Percentiles rank a stretch among this genome's conserved stretches.
phyloP scores from a whole-genome alignment of 1,139 yeast genomes.

The Yamadazyma jaroonii region DNA sequence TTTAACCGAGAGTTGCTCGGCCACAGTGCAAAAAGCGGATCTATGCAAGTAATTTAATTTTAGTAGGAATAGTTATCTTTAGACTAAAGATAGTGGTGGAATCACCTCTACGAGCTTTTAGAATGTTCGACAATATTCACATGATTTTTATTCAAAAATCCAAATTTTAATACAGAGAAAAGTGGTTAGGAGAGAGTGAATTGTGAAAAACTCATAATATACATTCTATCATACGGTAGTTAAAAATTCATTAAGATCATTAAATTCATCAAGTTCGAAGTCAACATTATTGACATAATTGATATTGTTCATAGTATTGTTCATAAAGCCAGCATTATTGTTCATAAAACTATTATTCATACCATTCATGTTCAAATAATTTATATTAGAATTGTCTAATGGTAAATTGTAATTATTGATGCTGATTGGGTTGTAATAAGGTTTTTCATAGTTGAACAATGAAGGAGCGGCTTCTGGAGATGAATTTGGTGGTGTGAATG shows the following conservation, averaged over 20 bases:
- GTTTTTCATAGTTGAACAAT: conserved; percentile 7
- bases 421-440: background rate
- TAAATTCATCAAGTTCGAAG: conserved; percentile 8
- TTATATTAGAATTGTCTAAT: background rate
- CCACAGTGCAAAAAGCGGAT: too few relatives aligned
- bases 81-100: too few relatives aligned
- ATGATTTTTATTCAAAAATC: too few relatives aligned
- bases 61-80: too few relatives aligned
- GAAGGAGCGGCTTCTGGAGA: conserved; percentile 7
- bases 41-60: too few relatives aligned
- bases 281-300: background rate
- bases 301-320: background rate
- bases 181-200: background rate
- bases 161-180: too few relatives aligned
- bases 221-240: conserved; percentile 7
- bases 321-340: background rate
- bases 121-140: too few relatives aligned
- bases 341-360: background rate
- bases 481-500: conserved; percentile 5
- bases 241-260: conserved; percentile 9
- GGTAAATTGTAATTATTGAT: background rate
- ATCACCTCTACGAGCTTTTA: too few relatives aligned
- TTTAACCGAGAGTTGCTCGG: too few relatives aligned
- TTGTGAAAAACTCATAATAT: background rate
- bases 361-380: background rate